Base-by-base conservation (phyloP, 129 eudicot genomes). In the Saussurea involucrata region DNA sequence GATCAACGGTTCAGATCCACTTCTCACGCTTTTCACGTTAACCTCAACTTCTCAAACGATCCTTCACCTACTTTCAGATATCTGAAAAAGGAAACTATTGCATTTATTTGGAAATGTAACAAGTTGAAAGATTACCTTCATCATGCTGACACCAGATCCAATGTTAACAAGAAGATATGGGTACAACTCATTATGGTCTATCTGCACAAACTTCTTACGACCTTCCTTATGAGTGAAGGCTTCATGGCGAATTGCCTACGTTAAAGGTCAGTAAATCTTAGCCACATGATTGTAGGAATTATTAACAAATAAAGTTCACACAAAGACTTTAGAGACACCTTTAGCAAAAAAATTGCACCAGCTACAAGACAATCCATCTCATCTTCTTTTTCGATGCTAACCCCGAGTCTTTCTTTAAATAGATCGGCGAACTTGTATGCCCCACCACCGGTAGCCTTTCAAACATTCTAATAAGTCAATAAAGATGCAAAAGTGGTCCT, bases 391-490 rank as follows among this genome's bases (percentile, higher is more conserved):
- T 92, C 97, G 73, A 95, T 88, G 34, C 92, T 92, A 68, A 95
- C 92, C 22, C 99, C 99, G 83, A 95, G 99, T 83, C 83, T 92
- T 82, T 95, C 97, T 85, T 92, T 95, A 58, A 95, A 95, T 63
- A 95, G 90, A 79, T 95, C 99, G 0, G 97, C 83, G 83, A 88
- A 95, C 84, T 88, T 95, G 89, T 87, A 85, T 63, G 99, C 99
- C 76, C 99, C 99, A 53, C 99, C 99, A 78, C 99, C 99, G 79
- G 99, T 95, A 78, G 96, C 99, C 99, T 95, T 86, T 69, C 84
- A 88, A 83, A 82, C 75, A 83, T 42, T 78, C 68, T 22, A 71
- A 80, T 71, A 49, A 77, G 79, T 78, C 73, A 65, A 72, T 40
- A 78, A 53, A 53, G 28, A 71, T 69, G 73, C 66, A 28, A 64